Evolutionary conservation across 768 basidiomycete species (phyloP).

Genomic region (Podaxis sp.): DNA sequence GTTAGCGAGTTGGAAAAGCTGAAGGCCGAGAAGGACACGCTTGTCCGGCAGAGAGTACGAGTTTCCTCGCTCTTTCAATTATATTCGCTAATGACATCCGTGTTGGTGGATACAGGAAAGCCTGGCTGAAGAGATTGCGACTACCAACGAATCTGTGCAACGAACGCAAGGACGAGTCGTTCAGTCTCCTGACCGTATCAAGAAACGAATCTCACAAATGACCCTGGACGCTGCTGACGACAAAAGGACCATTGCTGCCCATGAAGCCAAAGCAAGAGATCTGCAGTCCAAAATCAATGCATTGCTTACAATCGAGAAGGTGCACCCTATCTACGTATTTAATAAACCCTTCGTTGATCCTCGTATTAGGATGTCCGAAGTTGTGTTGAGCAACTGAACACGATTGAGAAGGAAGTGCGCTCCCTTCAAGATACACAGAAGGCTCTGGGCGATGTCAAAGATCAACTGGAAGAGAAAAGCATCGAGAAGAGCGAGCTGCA

Average conservation of each 20-base stretch:
- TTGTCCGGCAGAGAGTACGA: conserved; percentile 64
- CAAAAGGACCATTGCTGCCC: conserved; percentile 59
- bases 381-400: conserved; percentile 75
- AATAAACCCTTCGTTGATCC: conserved; percentile 3
- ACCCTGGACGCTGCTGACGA: conserved; percentile 65
- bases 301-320: conserved; percentile 75
- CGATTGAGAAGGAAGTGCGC: conserved; percentile 65
- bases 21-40: conserved; percentile 66
- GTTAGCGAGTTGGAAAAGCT: conserved; percentile 69
- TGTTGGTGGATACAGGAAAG: conserved; percentile 44
- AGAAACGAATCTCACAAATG: conserved; percentile 81
- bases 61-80: neutral
- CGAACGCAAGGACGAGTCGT: conserved; percentile 78
- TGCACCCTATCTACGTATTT: conserved; percentile 22
- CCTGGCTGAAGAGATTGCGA: conserved; percentile 59
- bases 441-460: conserved; percentile 65
- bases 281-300: conserved; percentile 73
- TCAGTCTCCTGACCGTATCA: conserved; percentile 89
- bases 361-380: conserved; percentile 60
- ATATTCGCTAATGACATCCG: conserved; percentile 3
- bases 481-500: conserved; percentile 73
- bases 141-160: conserved; percentile 57
- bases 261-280: conserved; percentile 77
- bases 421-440: conserved; percentile 66
- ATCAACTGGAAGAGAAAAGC: conserved; percentile 67